Evolutionary conservation across 805 yeast species (phyloP), one percentile per base, ranked within the genome.

Genomic region (Priceomyces carsonii): DNA sequence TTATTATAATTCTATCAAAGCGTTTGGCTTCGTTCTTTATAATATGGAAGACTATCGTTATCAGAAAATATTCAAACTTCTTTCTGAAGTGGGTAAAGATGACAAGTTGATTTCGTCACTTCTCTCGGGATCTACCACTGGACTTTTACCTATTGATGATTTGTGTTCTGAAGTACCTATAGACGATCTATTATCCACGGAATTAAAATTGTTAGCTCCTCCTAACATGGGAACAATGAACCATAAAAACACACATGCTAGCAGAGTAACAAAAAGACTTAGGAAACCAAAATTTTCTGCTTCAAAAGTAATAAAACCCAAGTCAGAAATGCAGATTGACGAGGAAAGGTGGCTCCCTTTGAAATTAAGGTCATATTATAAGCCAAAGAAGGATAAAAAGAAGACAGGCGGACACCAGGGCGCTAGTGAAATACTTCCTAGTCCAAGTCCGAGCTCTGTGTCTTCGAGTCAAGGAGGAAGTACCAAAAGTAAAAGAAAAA

Each of bases 331-430:
- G 9, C 17, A 18, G 8, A 47, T 76, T 43, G 61, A 80, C 60
- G 32, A 52, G 44, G 97, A 90, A 59, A 82, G 97, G 63, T 90
- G 98, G 98, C 60, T 91, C 33, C 95, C 96, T 15, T 50, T 85
- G 72, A 84, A 80, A 55, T 95, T 90, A 55, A 78, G 98, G 58
- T 75, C 89, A 5, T 78, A 81, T 49, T 89, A 84, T 64, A 86
- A 79, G 59, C 86, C 95, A 9, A 83, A 85, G 54, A 80, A 79
- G 66, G 77, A 80, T 45, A 82, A 78, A 26, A 61, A 55, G 38
- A 57, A 55, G 40, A 19, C 50, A 38, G 44, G 57, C 29, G 47
- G 63, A 33, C 45, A 47, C 44, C 59, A 57, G 44, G 63, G 62
- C 18, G 58, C 50, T 1, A 26, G 52, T 30, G 57, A 52, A n/a